phyloP scores from a whole-genome alignment of 257 asterid species.

The Primulina eburnea region DNA sequence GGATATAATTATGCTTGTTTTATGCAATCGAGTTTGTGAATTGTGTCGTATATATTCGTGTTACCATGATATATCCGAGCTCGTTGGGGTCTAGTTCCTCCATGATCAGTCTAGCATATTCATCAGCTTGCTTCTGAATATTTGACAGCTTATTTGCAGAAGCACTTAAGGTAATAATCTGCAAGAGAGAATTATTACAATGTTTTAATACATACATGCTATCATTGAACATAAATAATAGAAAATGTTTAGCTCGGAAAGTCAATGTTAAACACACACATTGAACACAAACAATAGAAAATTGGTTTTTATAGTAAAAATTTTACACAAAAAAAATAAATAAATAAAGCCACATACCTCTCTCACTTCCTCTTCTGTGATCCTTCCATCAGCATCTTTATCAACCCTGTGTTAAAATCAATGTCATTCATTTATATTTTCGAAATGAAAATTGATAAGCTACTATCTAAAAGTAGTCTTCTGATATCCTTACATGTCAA shows the following conservation, averaged over 20 bases:
- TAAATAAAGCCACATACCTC: slow-evolving; percentile 46
- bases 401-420: slow-evolving; percentile 64
- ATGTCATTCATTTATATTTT: background rate
- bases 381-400: slow-evolving; percentile 82
- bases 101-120: slow-evolving; percentile 85
- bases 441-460: background rate
- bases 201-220: background rate
- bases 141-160: slow-evolving; percentile 79
- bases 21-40: background rate
- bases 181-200: slow-evolving; percentile 18
- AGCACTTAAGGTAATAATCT: slow-evolving; percentile 87
- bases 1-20: background rate
- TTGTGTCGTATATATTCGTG: background rate
- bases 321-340: background rate
- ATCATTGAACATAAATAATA: background rate
- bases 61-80: slow-evolving; percentile 71
- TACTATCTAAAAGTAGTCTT: background rate
- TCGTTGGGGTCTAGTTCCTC: slow-evolving; percentile 78
- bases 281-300: background rate
- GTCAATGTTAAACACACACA: background rate
- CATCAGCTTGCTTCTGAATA: slow-evolving; percentile 79
- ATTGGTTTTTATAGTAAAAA: background rate
- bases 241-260: background rate
- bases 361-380: slow-evolving; percentile 80
- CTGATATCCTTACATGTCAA: slow-evolving; percentile 62